Evolutionary conservation across 345 rosid species (phyloP).

Genomic region (Syzygium aqueum): DNA sequence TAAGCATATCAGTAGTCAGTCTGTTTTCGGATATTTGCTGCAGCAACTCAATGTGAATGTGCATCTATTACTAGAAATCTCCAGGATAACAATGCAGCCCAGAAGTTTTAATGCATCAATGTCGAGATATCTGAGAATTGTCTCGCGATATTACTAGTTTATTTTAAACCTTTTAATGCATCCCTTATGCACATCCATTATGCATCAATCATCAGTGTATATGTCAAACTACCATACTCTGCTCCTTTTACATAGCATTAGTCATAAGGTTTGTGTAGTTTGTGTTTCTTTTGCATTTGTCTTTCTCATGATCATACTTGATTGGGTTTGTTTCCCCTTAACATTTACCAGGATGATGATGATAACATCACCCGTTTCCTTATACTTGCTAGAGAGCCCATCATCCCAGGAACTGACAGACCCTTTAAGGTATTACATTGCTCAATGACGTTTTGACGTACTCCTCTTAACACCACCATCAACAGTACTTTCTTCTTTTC

Average conservation of each 20-base stretch:
- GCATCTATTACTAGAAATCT: neutral
- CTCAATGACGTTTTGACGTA: neutral
- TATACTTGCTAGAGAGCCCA: conserved; percentile 86
- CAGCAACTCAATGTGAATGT: neutral
- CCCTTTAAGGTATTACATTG: conserved; percentile 50
- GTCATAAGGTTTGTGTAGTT: neutral
- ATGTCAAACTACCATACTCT: neutral
- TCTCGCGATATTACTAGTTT: neutral
- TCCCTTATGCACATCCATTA: neutral
- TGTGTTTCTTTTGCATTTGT: neutral
- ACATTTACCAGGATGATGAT: conserved; percentile 50
- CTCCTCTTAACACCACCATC: neutral
- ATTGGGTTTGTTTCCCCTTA: conserved; percentile 1
- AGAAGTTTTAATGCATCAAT: neutral
- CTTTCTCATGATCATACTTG: neutral
- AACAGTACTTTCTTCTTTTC: neutral
- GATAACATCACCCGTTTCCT: conserved; percentile 80
- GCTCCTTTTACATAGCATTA: neutral
- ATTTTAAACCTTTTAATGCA: neutral
- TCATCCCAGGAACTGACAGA: conserved; percentile 61
- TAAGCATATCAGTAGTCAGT: neutral
- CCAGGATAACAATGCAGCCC: neutral
- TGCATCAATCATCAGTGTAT: neutral
- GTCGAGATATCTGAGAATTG: neutral
- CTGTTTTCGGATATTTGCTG: neutral